phyloP scores from a whole-genome alignment of 768 basidiomycete species.

The Russula lepida region DNA sequence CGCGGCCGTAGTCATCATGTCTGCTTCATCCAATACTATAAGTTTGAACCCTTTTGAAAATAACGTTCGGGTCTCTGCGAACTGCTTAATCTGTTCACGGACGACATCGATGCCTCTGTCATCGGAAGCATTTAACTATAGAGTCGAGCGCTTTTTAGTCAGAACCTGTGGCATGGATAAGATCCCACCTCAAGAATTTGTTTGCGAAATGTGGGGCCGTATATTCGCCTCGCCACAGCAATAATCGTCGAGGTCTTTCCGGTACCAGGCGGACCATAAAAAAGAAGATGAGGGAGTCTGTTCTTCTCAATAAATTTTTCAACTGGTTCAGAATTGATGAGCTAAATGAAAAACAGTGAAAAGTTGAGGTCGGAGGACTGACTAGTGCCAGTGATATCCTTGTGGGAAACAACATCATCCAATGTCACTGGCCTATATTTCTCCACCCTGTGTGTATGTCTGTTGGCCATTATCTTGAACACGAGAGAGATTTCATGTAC shows the following conservation, averaged over 20 bases:
- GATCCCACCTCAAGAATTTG: constrained; percentile 82
- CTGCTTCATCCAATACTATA: constrained; percentile 98
- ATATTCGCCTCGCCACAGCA: constrained; percentile 91
- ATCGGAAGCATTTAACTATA: constrained; percentile 92
- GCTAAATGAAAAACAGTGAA: background rate
- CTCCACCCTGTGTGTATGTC: constrained; percentile 59
- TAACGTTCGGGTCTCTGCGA: constrained; percentile 90
- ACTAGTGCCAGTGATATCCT: constrained; percentile 94
- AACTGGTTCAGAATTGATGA: constrained; percentile 41
- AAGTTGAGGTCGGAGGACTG: constrained; percentile 25
- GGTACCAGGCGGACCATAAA: constrained; percentile 97
- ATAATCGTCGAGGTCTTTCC: constrained; percentile 98
- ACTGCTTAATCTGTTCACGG: constrained; percentile 97
- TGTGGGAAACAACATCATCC: constrained; percentile 93
- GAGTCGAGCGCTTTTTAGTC: constrained; percentile 1
- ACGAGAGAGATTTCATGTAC: constrained; percentile 35
- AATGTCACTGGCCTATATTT: constrained; percentile 91
- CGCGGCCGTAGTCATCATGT: constrained; percentile 99
- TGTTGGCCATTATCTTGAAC: constrained; percentile 2
- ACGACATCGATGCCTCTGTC: constrained; percentile 99
- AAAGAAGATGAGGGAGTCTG: constrained; percentile 85
- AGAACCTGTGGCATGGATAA: background rate
- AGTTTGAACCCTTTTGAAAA: constrained; percentile 93
- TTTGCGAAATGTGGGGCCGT: constrained; percentile 76
- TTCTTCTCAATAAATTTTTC: constrained; percentile 96